Evolutionary conservation across 441 rosid genomes (phyloP), one percentile per base, ranked within the genome.

Genomic region (Brassica balearica): DNA sequence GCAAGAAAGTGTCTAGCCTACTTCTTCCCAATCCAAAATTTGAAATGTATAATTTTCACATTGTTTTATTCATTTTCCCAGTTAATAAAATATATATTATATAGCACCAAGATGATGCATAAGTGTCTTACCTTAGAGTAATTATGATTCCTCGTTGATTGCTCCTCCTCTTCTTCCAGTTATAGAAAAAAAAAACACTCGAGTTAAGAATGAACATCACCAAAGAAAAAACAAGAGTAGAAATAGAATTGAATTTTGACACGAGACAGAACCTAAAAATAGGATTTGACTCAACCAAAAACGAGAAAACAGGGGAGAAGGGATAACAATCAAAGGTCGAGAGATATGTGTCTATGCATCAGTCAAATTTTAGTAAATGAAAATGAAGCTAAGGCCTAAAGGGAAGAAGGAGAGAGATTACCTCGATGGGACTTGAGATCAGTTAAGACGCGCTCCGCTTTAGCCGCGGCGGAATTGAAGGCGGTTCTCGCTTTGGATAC

Each of bases 361-460:
- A 83, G 81, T 73, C 83, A 73, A 84, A 79, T 69, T 83, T 79
- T 83, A 85, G 81, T 76, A 83, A 77, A 79, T 79, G 68, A 8
- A 38, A 8, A 38, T 38, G 32, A 68, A 77, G 59, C 82, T 38
- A 38, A 2, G 11, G 36, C 36, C 36, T 32, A 60, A 73, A 71
- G 78, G 80, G 70, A 66, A 51, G 12, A 46, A 43, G 61, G 19
- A 60, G 4, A 46, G n/a, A 48, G n/a, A 12, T 43, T 8, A 89
- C 94, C 93, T 77, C 80, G 91, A 88, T 90, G 97, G 82, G 98
- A 90, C 83, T 93, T 93, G 74, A 95, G 87, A 80, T 95, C 99
- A 80, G 94, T 86, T 83, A 96, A 80, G 68, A 92, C 97, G 46
- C 92, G 97, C 87, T 96, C 99, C 84, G 99, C 98, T 88, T 91